Percentiles rank a stretch among this genome's conserved stretches.
Evolutionary conservation across 371 early-diverging fungal genomes (phyloP).

Genomic region (Apophysomyces trapeziformis): DNA sequence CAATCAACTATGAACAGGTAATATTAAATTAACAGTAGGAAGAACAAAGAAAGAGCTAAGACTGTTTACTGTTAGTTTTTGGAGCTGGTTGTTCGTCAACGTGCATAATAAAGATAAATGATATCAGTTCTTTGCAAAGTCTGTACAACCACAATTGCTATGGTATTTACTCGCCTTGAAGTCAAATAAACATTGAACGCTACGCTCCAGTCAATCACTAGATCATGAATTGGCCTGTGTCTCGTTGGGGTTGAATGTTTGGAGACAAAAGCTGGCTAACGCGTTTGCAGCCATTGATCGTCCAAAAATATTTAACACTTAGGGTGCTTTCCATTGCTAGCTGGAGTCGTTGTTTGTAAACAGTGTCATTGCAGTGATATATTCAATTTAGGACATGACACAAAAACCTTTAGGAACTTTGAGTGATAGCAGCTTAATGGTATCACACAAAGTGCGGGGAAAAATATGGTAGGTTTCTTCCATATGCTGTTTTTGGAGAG

Average conservation of each 20-base stretch:
- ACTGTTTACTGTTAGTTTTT: neutral
- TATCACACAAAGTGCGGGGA: neutral
- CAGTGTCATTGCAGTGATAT: no score
- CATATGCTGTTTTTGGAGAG: neutral
- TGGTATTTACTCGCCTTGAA: neutral
- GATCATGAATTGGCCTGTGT: slow-evolving; percentile 86
- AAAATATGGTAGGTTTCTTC: neutral
- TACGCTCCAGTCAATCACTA: slow-evolving; percentile 59
- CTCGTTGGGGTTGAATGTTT: slow-evolving; percentile 35
- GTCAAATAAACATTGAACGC: slow-evolving; percentile 37
- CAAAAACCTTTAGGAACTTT: slow-evolving; percentile 69
- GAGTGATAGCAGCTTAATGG: neutral
- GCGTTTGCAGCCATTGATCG: no score
- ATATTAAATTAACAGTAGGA: neutral
- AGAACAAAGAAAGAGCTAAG: slow-evolving; percentile 21
- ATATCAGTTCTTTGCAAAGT: neutral
- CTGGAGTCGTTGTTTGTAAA: no score
- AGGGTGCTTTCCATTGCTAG: no score
- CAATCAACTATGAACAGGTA: slow-evolving; percentile 78
- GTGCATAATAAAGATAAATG: slow-evolving; percentile 25
- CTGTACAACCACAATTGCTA: no score
- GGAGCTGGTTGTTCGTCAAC: slow-evolving; percentile 27
- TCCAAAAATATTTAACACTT: no score
- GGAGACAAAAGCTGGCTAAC: no score
- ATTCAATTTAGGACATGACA: slow-evolving; percentile 17